Conservation (phyloP, 768 basidiomycete species). For the Coprinopsis sp. region DNA sequence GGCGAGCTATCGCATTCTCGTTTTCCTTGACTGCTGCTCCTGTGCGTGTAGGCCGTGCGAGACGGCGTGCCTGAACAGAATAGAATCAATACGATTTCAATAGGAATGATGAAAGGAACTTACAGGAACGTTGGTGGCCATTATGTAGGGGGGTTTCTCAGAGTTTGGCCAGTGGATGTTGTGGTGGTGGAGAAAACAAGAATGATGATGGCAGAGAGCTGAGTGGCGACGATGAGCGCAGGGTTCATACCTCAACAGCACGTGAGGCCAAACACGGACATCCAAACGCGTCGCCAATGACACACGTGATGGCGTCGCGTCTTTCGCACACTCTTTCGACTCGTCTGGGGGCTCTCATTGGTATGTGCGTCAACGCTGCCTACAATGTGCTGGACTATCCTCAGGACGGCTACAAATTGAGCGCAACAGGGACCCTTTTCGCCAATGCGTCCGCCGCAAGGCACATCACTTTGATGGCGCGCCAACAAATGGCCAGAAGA, state of each 20-base stretch:
- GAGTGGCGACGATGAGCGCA: no score
- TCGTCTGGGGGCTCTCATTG: no score
- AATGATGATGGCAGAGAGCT: constrained; percentile 17
- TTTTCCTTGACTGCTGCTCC: constrained; percentile 53
- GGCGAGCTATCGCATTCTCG: constrained; percentile 71
- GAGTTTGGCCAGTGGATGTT: constrained; percentile 14
- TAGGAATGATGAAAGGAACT: constrained; percentile 16
- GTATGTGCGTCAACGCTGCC: no score
- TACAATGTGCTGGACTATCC: no score
- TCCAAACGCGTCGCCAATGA: constrained; percentile 28
- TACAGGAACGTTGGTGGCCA: constrained; percentile 48
- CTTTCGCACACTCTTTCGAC: no score
- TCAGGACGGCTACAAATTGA: no score
- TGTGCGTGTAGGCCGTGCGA: constrained; percentile 47
- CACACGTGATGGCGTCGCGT: constrained; percentile 31
- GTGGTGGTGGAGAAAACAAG: constrained; percentile 25
- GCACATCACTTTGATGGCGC: no score
- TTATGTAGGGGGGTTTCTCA: constrained; percentile 19
- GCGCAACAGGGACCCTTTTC: no score
- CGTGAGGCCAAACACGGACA: constrained; percentile 28
- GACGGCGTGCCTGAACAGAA: constrained; percentile 60
- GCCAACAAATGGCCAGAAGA: no score
- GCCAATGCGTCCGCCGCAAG: no score
- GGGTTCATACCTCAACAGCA: constrained; percentile 36
- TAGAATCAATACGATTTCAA: not conserved